Percentiles rank a stretch among this genome's conserved stretches.
Evolutionary conservation across 2,329 filamentous ascomycete species (phyloP).

Genomic region (Alternaria gaisen): DNA sequence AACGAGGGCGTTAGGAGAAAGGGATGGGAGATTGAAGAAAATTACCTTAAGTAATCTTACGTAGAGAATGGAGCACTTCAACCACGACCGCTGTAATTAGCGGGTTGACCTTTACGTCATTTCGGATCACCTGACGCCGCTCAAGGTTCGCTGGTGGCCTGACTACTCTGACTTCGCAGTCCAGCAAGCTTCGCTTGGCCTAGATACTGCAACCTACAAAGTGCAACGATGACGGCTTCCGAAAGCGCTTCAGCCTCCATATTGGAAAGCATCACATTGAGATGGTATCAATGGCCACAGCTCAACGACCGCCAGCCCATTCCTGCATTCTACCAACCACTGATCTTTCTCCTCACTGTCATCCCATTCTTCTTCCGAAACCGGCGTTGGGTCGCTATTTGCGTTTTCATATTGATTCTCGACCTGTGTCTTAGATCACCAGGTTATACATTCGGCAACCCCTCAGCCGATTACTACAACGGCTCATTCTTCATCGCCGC

Average conservation of each 20-base stretch:
- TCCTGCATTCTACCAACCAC: not conserved
- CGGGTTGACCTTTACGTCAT: not conserved
- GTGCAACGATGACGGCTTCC: not conserved
- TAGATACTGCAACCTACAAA: not conserved
- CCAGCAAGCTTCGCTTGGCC: not conserved
- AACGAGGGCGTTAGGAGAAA: constrained; percentile 39
- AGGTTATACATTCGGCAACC: constrained; percentile 11
- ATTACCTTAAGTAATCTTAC: not conserved
- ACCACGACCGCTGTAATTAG: not conserved
- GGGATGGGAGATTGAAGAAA: constrained; percentile 13
- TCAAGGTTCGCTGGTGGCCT: not conserved
- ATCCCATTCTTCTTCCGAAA: not conserved
- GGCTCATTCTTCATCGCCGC: constrained; percentile 8
- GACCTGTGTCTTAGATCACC: constrained; percentile 1
- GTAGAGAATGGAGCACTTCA: not conserved
- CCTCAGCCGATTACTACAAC: constrained; percentile 16
- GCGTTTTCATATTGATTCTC: not conserved
- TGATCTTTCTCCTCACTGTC: not conserved
- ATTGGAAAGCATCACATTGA: not conserved
- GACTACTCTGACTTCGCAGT: not conserved
- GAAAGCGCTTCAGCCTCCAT: not conserved
- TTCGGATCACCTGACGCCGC: not conserved
- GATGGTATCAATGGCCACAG: not conserved
- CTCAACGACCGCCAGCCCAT: not conserved
- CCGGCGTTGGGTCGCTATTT: not conserved